Base-by-base conservation (phyloP, 1,284 basidiomycete species). In the Irpex sp. region DNA sequence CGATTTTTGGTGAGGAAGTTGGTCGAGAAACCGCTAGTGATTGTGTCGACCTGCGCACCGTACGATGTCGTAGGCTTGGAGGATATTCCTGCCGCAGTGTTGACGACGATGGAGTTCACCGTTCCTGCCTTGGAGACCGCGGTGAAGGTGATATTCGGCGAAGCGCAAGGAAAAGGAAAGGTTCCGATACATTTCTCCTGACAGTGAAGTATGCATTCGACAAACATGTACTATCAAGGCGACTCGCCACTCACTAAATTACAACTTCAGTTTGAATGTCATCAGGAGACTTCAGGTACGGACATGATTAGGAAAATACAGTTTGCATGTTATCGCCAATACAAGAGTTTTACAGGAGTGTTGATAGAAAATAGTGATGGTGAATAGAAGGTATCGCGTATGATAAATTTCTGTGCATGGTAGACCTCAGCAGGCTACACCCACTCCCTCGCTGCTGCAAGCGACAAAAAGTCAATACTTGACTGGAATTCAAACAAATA, bases 81-180 rank as follows among this genome's bases (percentile, higher is more conserved):
- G 50, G 74, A 73, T 1, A 65, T 70, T 11, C 67, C 66, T 65
- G 66, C 76, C 13, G 61, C 61, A 17, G 59, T 65, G 47, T 50
- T 86, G 67, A 80, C 78, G 11, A 83, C 82, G 47, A 87, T 85
- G 69, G 87, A 89, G 71, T 84, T 83, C 66, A 88, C 86, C 0
- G 67, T 72, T 1, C 71, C 76, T 0, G 87, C 81, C 7, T 70
- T 89, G 65, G 78, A 78, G 50, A 78, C 77, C 0, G 80, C 78
- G 1, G 77, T 72, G 8, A 70, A 65, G 0, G 78, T 82, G 6
- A 71, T 86, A 9, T 81, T 85, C 60, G 81, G 81, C 7, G 79
- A 79, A 62, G 56, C 59, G 13, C 33, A 60, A 0, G 72, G 74
- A 1, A 67, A 49, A 1, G 83, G 82, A 15, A 59, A 55, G 33